Base-by-base conservation (phyloP, 2,329 filamentous ascomycete genomes). In the Anisogramma anomala region DNA sequence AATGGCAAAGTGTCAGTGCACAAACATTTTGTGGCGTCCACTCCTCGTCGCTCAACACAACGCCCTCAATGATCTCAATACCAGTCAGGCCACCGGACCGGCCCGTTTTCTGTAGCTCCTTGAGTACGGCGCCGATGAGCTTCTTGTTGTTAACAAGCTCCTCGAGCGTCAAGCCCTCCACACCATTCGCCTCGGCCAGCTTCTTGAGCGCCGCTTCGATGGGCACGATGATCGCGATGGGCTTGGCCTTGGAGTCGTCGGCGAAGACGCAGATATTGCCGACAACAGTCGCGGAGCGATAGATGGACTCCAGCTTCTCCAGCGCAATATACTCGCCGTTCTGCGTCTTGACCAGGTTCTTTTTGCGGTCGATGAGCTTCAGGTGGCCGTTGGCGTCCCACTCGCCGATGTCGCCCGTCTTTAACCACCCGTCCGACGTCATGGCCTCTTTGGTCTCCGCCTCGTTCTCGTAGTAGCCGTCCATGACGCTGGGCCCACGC, bases 291-390 rank as follows among this genome's bases (percentile, higher is more conserved):
- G 66, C 59, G 18, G 71, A 65, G 17, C 71, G 68, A 59, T 72
- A 72, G 45, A 71, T 58, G 14, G 68, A 69, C 57, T 72, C 69
- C 42, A 72, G 66, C 62, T 82, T 88, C 69, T 88, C 82, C 9
- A 88, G 69, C 3, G 82, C 83, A 59, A 88, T 86, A 63, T 88
- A 88, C 65, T 88, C 82, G 55, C 82, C 82, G 52, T 84, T 82
- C 42, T 82, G 69, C 3, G 82, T 87, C 75, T 88, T 88, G 64
- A 87, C 79, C 50, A 91, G 63, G 63, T 89, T 89, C 77, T 89
- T 89, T 77, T 88, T 88, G 57, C 84, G 81, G 62, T 89, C 84
- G 54, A 89, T 85, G 58, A 89, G 56, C 53, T 71, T 74, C 45
- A 89, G 65, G 53, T 87, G 79, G 39, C 84, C 84, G 50, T 78